phyloP scores from a whole-genome alignment of 2,329 filamentous ascomycete genomes.

The Rugonectria rugulosa region DNA sequence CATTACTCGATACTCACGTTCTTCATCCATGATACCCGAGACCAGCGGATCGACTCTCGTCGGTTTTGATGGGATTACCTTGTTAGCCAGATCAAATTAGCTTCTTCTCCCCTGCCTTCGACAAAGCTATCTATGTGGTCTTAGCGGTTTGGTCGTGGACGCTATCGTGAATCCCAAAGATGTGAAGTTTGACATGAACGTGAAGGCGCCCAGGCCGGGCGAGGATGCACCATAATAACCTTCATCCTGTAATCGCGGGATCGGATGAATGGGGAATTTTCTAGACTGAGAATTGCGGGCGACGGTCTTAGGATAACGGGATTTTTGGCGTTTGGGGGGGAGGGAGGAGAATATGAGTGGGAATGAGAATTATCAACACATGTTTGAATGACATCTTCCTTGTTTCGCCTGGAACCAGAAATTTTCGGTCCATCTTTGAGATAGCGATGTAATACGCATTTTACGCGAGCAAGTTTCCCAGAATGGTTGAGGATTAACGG shows the following conservation, averaged over 20 bases:
- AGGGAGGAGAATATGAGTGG: constrained; percentile 29
- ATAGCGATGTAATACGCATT: constrained; percentile 39
- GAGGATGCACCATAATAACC: constrained; percentile 10
- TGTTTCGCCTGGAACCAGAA: constrained; percentile 25
- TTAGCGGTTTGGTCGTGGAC: constrained; percentile 2
- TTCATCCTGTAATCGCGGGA: constrained; percentile 8
- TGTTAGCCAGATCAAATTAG: constrained; percentile 27
- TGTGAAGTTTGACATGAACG: constrained; percentile 24
- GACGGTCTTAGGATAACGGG: constrained; percentile 25
- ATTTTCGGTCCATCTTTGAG: constrained; percentile 33
- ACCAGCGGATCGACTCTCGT: constrained; percentile 22
- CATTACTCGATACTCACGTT: constrained; percentile 26
- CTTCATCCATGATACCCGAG: constrained; percentile 41
- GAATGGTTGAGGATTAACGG: too few relatives aligned
- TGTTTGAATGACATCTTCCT: constrained; percentile 30
- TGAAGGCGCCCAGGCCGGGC: constrained; percentile 21
- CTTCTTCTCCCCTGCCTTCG: constrained; percentile 14
- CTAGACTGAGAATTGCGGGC: constrained; percentile 3
- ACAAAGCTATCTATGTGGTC: constrained; percentile 14
- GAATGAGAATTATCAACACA: constrained; percentile 27
- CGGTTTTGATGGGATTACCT: constrained; percentile 31
- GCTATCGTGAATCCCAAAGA: constrained; percentile 19
- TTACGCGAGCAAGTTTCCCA: too few relatives aligned
- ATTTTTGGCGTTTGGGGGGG: constrained; percentile 38
- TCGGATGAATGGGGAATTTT: constrained; percentile 16